Evolutionary conservation across 2,329 filamentous ascomycete species (phyloP).

Genomic region (Sordariomycetes sp.): DNA sequence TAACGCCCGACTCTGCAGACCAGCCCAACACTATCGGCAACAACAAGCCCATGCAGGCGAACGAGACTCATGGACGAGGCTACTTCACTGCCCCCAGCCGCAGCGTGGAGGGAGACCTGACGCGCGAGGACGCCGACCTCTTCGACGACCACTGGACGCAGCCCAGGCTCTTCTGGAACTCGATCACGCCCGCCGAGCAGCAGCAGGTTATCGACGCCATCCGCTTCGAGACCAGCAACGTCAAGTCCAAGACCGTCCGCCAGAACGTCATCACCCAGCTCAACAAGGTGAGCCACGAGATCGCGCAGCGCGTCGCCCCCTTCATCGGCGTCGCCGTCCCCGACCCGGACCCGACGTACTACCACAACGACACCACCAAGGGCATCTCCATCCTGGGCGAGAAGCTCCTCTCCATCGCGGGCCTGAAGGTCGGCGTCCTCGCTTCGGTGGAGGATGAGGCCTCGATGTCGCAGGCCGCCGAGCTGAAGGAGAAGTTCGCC

Average conservation of each 20-base stretch:
- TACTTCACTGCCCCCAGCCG: slow-evolving; percentile 56
- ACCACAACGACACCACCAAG: slow-evolving; percentile 56
- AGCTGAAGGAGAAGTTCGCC: slow-evolving; percentile 37
- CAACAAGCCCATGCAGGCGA: slow-evolving; percentile 54
- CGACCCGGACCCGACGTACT: slow-evolving; percentile 49
- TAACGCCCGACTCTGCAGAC: slow-evolving; percentile 35
- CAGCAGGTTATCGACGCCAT: slow-evolving; percentile 65
- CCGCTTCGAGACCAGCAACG: slow-evolving; percentile 56
- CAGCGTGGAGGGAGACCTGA: slow-evolving; percentile 60
- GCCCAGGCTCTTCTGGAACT: slow-evolving; percentile 78
- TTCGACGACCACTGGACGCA: slow-evolving; percentile 71
- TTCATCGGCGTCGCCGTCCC: slow-evolving; percentile 51
- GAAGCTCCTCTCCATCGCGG: slow-evolving; percentile 48
- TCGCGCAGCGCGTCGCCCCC: slow-evolving; percentile 52
- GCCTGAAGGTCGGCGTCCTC: slow-evolving; percentile 54
- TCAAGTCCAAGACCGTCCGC: slow-evolving; percentile 46
- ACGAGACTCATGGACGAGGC: slow-evolving; percentile 50
- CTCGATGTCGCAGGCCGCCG: slow-evolving; percentile 35
- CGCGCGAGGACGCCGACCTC: slow-evolving; percentile 57
- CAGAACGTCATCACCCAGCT: slow-evolving; percentile 57
- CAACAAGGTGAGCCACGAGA: slow-evolving; percentile 56
- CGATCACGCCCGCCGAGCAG: slow-evolving; percentile 56
- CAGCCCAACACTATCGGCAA: slow-evolving; percentile 56
- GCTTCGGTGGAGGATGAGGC: slow-evolving; percentile 27
- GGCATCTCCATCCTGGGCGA: slow-evolving; percentile 49